Evolutionary conservation across 345 rosid genomes (phyloP).

Genomic region (Hibiscus tridactylites): DNA sequence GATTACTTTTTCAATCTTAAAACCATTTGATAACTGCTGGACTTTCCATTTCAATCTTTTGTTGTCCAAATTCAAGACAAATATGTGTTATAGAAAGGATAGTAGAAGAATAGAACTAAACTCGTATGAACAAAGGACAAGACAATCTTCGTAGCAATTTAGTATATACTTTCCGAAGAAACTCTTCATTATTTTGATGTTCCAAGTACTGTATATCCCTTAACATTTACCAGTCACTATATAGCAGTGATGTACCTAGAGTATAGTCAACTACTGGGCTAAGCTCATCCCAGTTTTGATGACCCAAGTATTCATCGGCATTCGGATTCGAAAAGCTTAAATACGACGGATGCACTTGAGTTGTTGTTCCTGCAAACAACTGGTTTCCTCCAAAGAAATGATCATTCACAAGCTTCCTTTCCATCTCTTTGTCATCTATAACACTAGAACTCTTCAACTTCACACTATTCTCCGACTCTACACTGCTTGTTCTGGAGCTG

Average conservation of each 20-base stretch:
- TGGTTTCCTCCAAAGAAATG: conserved; percentile 6
- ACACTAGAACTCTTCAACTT: too few relatives aligned
- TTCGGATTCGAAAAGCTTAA: conserved; percentile 8
- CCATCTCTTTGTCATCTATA: background rate
- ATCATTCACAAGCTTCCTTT: conserved; percentile 3
- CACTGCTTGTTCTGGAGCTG: conserved; percentile 1
- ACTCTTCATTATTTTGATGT: background rate
- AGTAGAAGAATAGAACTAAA: too few relatives aligned
- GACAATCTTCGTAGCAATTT: too few relatives aligned
- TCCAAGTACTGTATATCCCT: background rate
- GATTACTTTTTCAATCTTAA: too few relatives aligned
- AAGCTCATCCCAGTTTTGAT: conserved; percentile 30
- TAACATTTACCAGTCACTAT: background rate
- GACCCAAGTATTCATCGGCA: background rate
- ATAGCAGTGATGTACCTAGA: background rate
- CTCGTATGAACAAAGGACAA: too few relatives aligned
- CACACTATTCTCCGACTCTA: background rate
- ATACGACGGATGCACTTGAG: conserved; percentile 15
- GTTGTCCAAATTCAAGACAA: too few relatives aligned
- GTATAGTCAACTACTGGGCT: conserved; percentile 23
- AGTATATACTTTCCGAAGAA: too few relatives aligned
- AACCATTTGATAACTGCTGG: too few relatives aligned
- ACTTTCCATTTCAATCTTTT: too few relatives aligned
- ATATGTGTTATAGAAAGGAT: too few relatives aligned
- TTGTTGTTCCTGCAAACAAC: background rate